These are phyloP conservation scores for Fraxinus floribunda DNA, from an alignment of 305 asterid species.

Conservation along the genomic window DNA sequence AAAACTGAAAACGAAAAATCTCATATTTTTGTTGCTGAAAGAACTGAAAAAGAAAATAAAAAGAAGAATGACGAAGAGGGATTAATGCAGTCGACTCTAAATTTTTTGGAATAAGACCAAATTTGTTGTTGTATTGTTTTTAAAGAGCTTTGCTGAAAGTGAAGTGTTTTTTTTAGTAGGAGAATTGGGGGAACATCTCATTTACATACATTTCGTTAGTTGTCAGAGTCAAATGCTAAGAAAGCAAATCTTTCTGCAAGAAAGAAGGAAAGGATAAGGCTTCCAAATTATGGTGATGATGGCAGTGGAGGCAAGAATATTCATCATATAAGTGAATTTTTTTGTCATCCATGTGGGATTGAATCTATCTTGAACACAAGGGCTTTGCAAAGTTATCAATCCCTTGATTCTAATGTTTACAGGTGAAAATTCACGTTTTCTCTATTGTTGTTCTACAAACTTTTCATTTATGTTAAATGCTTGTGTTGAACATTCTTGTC, in stretches of 20 bases:
- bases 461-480: not conserved
- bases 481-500: not conserved
- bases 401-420: conserved; percentile 69
- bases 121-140: not conserved
- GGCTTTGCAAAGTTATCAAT: conserved; percentile 62
- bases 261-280: conserved; percentile 1
- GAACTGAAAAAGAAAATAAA: not conserved
- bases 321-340: not conserved
- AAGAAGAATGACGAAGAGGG: not conserved
- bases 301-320: not conserved
- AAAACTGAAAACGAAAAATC: not conserved
- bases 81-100: not conserved
- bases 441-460: not conserved
- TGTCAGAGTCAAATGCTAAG: not conserved
- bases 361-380: conserved; percentile 69
- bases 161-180: not conserved
- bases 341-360: conserved; percentile 52
- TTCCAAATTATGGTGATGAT: conserved; percentile 1
- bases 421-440: conserved; percentile 38
- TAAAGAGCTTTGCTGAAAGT: not conserved
- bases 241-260: not conserved
- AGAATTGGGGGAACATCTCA: not conserved
- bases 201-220: not conserved
- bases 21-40: not conserved
- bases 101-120: not conserved